Evolutionary conservation across 2,329 filamentous ascomycete species (phyloP).

Genomic region (Curvularia lunata): DNA sequence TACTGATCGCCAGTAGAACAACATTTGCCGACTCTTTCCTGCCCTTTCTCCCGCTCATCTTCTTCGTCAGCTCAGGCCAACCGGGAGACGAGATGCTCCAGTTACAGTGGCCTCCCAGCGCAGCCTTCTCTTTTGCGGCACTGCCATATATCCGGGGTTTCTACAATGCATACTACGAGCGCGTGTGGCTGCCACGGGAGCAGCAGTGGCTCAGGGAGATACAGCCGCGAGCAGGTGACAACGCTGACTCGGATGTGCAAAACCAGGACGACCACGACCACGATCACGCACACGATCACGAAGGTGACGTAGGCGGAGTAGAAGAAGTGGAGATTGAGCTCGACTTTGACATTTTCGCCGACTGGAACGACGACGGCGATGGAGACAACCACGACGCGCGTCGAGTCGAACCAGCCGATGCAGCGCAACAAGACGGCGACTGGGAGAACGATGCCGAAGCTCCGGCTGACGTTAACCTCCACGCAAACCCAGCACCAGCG

Average conservation of each 20-base stretch:
- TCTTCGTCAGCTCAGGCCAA: constrained; percentile 63
- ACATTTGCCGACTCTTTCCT: constrained; percentile 67
- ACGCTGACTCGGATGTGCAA: constrained; percentile 23
- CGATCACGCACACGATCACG: constrained; percentile 37
- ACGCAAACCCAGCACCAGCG: constrained; percentile 37
- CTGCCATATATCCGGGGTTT: constrained; percentile 69
- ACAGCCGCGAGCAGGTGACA: constrained; percentile 59
- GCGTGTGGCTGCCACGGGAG: constrained; percentile 63
- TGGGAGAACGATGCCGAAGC: constrained; percentile 19
- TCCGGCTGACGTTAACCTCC: constrained; percentile 11
- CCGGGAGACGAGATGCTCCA: constrained; percentile 54
- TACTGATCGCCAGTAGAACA: constrained; percentile 71
- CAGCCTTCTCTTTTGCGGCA: constrained; percentile 68
- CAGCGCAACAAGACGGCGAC: constrained; percentile 26
- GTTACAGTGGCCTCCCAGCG: constrained; percentile 70
- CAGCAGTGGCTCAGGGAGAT: constrained; percentile 68
- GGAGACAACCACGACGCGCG: constrained; percentile 49
- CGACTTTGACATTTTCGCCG: constrained; percentile 54
- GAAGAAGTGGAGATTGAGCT: constrained; percentile 56
- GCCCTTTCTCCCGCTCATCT: constrained; percentile 67
- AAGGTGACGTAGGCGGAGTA: constrained; percentile 54
- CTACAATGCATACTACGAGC: constrained; percentile 69
- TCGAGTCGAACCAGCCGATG: constrained; percentile 26
- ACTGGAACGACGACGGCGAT: constrained; percentile 48
- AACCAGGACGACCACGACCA: constrained; percentile 28